phyloP scores from a whole-genome alignment of 73 alveolate species.

The Paramecium sexaurelia region DNA sequence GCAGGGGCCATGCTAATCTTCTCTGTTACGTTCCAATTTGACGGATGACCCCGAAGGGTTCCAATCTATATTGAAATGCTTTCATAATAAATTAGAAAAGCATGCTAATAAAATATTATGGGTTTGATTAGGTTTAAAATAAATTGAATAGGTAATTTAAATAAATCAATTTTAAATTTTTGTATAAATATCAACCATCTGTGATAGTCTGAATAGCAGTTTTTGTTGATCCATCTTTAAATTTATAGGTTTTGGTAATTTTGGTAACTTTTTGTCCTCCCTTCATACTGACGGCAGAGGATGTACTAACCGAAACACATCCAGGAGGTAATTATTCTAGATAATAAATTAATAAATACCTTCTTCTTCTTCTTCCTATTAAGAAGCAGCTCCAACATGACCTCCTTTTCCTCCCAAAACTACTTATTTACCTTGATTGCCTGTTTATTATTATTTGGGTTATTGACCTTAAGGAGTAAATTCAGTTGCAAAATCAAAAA shows the following conservation, averaged over 20 bases:
- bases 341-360: not conserved
- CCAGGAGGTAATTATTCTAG: slow-evolving; percentile 11
- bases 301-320: not conserved
- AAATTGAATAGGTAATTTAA: not conserved
- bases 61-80: not conserved
- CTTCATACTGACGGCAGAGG: not conserved
- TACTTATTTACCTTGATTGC: not conserved
- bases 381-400: not conserved
- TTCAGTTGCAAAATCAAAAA: slow-evolving; percentile 65
- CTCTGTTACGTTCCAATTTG: slow-evolving; percentile 99
- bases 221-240: slow-evolving; percentile 52
- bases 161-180: not conserved
- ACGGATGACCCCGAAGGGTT: slow-evolving; percentile 68
- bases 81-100: not conserved
- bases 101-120: not conserved
- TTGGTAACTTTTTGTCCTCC: slow-evolving; percentile 3
- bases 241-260: slow-evolving; percentile 40
- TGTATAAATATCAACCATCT: not conserved
- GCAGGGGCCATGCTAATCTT: slow-evolving; percentile 99
- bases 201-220: not conserved
- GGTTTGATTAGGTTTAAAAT: not conserved
- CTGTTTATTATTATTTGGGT: not conserved
- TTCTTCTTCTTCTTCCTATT: not conserved
- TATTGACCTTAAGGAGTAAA: not conserved
- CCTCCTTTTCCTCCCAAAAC: not conserved